Evolutionary conservation across 768 basidiomycete species (phyloP).

Genomic region (Collybia sordida): DNA sequence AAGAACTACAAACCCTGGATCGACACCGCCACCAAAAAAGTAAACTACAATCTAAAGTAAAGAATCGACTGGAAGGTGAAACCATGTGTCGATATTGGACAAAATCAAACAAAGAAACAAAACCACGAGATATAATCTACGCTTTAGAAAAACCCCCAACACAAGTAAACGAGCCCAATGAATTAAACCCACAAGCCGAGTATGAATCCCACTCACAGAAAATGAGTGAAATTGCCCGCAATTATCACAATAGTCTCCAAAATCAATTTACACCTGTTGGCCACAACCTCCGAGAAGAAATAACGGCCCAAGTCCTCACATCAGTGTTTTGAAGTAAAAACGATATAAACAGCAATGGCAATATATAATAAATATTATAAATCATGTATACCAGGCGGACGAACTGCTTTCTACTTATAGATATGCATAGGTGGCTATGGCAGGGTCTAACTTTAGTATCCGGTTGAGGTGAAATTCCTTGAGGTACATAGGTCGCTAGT

Average conservation of each 20-base stretch:
- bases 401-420: no score
- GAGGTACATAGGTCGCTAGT: no score
- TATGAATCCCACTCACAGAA: neutral
- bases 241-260: neutral
- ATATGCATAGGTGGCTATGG: no score
- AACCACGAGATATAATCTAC: neutral
- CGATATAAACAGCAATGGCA: no score
- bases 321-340: no score
- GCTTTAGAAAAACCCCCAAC: neutral
- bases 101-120: neutral
- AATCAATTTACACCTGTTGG: no score
- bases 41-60: neutral
- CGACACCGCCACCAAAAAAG: neutral
- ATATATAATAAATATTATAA: no score
- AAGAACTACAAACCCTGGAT: neutral
- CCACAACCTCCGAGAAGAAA: neutral
- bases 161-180: neutral
- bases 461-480: no score
- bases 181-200: no score
- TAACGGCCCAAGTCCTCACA: neutral
- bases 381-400: no score
- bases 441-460: no score
- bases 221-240: neutral
- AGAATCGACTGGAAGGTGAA: neutral
- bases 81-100: neutral